Percentiles rank a stretch among this genome's conserved stretches.
These are phyloP conservation scores for Entophlyctis luteolus DNA, from an alignment of 192 early-diverging fungal species.

Conservation along the genomic window DNA sequence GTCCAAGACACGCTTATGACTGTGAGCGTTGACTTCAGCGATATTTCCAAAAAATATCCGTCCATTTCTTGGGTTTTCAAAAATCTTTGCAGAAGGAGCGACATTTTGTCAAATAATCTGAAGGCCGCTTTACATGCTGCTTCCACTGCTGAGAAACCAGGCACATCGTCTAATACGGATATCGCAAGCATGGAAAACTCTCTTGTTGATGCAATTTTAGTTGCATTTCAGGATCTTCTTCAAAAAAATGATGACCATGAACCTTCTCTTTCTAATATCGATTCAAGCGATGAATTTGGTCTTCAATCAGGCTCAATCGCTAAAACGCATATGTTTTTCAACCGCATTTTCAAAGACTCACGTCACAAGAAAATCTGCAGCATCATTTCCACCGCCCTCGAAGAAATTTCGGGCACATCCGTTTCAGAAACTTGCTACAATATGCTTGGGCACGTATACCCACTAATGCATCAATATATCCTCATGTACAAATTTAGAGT, in stretches of 20 bases:
- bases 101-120: too few relatives aligned
- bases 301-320: slow-evolving; percentile 22
- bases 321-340: slow-evolving; percentile 9
- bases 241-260: slow-evolving; percentile 1
- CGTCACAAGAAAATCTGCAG: background rate
- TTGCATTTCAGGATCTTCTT: slow-evolving; percentile 42
- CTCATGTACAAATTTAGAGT: slow-evolving; percentile 43
- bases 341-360: background rate
- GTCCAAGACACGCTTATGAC: background rate
- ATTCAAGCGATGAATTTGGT: slow-evolving; percentile 35
- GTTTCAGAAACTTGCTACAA: background rate
- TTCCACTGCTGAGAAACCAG: background rate
- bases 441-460: slow-evolving; percentile 31
- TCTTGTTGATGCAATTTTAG: slow-evolving; percentile 41
- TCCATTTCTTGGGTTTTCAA: slow-evolving; percentile 16
- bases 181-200: slow-evolving; percentile 7
- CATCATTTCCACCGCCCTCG: background rate
- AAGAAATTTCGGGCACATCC: background rate
- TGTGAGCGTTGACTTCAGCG: background rate
- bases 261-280: background rate
- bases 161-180: background rate
- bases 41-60: background rate
- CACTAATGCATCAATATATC: slow-evolving; percentile 58
- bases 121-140: background rate
- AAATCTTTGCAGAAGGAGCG: background rate